Evolutionary conservation across 352 stramenopile genomes (phyloP), one percentile per base, ranked within the genome.

Genomic region (Poterioochromonas sp.): DNA sequence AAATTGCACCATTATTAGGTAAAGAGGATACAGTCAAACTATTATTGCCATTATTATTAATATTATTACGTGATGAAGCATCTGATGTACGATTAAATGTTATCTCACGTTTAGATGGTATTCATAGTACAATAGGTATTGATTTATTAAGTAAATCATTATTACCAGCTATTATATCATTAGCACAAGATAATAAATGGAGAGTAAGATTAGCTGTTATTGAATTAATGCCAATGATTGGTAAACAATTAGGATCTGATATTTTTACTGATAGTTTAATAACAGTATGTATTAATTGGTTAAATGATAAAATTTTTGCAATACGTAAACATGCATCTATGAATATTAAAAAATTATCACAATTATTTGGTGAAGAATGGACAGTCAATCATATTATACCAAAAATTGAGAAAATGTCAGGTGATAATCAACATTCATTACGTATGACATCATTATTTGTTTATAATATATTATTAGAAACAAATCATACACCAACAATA

Each of bases 181-280:
- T 99, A 60, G 93, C 94, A 32, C 91, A 98, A 87, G 95, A 99
- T 86, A 87, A 89, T n/a, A 97, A 98, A 84, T 99, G 96, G 96
- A 83, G 94, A 79, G 96, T 99, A 80, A 90, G 96, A 49, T 85
- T 98, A 20, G 94, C 93, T 29, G 98, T 99, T 82, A 98, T 99
- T 85, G 89, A 98, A 83, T 95, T 98, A 84, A 97, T 98, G 77
- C 96, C 96, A 49, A 84, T 97, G 58, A 83, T 99, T 47, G 95
- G 93, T 1, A 90, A 92, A 77, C 92, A 98, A 77, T 86, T 99
- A 26, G 95, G 94, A 22, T 87, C 87, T 70, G 87, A 95, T 29
- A 98, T 98, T 85, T 98, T 98, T 78, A 92, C 95, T 79, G 92
- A 98, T 74, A 89, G 94, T 62, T 83, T 99, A n/a, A 85, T 89